Evolutionary conservation across 192 early-diverging fungal genomes (phyloP).

Genomic region (Ambispora gerdemannii): DNA sequence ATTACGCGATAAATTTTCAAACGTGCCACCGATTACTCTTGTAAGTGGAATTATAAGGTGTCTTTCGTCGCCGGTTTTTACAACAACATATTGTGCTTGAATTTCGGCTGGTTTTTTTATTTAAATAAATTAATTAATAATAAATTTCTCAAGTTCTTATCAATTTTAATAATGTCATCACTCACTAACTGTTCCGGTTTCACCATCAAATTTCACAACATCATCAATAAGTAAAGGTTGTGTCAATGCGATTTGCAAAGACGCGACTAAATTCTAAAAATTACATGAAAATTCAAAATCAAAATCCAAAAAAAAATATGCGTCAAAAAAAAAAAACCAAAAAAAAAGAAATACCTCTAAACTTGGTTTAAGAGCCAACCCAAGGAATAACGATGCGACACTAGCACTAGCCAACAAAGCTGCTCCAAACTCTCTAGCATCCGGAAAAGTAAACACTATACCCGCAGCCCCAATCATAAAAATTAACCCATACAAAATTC

Average conservation of each 20-base stretch:
- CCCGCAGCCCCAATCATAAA: slow-evolving; percentile 35
- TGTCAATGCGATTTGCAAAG: slow-evolving; percentile 44
- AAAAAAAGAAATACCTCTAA: slow-evolving; percentile 38
- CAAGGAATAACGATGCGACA: slow-evolving; percentile 39
- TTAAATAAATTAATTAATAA: background rate
- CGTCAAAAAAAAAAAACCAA: too few relatives aligned
- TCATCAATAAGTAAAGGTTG: slow-evolving; percentile 45
- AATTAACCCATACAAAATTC: slow-evolving; percentile 38
- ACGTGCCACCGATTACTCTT: background rate
- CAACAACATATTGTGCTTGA: slow-evolving; percentile 41
- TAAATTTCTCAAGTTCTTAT: background rate
- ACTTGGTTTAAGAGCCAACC: slow-evolving; percentile 41
- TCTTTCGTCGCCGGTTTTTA: slow-evolving; percentile 39
- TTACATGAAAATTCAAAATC: too few relatives aligned
- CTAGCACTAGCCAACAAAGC: slow-evolving; percentile 42
- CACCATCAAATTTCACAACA: slow-evolving; percentile 33
- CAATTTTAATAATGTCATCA: background rate
- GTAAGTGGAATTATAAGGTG: slow-evolving; percentile 40
- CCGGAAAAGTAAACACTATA: slow-evolving; percentile 43
- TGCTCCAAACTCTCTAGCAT: slow-evolving; percentile 41
- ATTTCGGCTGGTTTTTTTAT: slow-evolving; percentile 37
- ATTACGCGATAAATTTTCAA: slow-evolving; percentile 15
- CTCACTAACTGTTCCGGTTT: slow-evolving; percentile 28
- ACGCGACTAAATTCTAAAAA: slow-evolving; percentile 41
- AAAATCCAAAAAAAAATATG: too few relatives aligned